Conservation (phyloP, 768 basidiomycete species). For the Hypsizygus marmoreus region DNA sequence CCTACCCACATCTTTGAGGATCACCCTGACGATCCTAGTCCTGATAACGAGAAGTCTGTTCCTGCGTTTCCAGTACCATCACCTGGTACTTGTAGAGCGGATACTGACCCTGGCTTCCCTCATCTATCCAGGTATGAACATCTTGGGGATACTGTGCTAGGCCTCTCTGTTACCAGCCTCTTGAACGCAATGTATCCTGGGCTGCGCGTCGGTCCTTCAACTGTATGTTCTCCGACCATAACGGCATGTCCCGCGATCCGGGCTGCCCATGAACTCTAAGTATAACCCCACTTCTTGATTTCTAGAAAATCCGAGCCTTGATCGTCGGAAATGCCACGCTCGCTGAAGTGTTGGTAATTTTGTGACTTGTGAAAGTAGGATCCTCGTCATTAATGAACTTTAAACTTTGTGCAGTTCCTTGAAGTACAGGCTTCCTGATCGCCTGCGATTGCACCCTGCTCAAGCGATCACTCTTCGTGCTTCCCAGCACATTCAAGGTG, state of each 20-base stretch:
- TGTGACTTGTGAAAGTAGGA: slow-evolving; percentile 1
- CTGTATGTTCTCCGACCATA: slow-evolving; percentile 45
- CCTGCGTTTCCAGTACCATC: neutral
- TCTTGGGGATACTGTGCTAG: slow-evolving; percentile 74
- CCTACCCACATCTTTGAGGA: slow-evolving; percentile 81
- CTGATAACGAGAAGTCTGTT: slow-evolving; percentile 79
- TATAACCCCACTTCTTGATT: slow-evolving; percentile 4
- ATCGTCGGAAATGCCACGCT: slow-evolving; percentile 76
- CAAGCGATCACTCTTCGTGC: slow-evolving; percentile 72
- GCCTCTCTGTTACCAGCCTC: slow-evolving; percentile 64
- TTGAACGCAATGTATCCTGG: slow-evolving; percentile 66
- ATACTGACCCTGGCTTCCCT: slow-evolving; percentile 3
- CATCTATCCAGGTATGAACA: slow-evolving; percentile 61
- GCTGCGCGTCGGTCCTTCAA: slow-evolving; percentile 76
- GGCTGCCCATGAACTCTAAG: slow-evolving; percentile 1
- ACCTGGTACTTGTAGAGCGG: no score
- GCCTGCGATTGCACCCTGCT: slow-evolving; percentile 65
- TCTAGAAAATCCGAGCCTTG: slow-evolving; percentile 75
- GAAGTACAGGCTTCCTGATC: slow-evolving; percentile 63
- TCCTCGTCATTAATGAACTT: slow-evolving; percentile 2
- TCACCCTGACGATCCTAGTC: slow-evolving; percentile 66
- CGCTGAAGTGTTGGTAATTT: slow-evolving; percentile 59
- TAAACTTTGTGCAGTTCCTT: slow-evolving; percentile 47
- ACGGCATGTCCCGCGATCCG: slow-evolving; percentile 14
- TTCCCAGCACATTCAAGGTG: slow-evolving; percentile 75